Conservation (phyloP, 2,329 filamentous ascomycete species). For the Paracamarosporium sp. region DNA sequence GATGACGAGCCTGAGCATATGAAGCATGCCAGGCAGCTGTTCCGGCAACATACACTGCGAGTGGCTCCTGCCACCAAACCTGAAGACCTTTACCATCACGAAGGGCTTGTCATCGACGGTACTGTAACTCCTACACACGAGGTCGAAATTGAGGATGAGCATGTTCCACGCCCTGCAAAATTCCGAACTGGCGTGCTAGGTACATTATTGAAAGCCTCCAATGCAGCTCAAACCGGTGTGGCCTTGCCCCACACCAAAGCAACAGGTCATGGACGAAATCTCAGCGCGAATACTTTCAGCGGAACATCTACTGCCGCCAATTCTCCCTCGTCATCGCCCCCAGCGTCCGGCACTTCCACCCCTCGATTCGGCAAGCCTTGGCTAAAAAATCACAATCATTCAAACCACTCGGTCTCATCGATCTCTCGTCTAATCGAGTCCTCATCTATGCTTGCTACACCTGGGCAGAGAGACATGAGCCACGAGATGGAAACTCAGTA, state of each 20-base stretch:
- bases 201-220: slow-evolving; percentile 66
- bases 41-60: slow-evolving; percentile 41
- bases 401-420: slow-evolving; percentile 48
- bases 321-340: slow-evolving; percentile 48
- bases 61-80: slow-evolving; percentile 21
- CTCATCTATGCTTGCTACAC: slow-evolving; percentile 51
- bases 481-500: slow-evolving; percentile 51
- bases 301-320: slow-evolving; percentile 43
- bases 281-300: slow-evolving; percentile 37
- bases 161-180: slow-evolving; percentile 70
- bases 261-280: slow-evolving; percentile 30
- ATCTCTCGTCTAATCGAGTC: slow-evolving; percentile 54
- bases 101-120: slow-evolving; percentile 49
- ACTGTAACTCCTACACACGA: slow-evolving; percentile 57
- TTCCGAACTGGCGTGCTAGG: slow-evolving; percentile 78
- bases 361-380: slow-evolving; percentile 45
- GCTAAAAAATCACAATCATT: slow-evolving; percentile 38
- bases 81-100: slow-evolving; percentile 41
- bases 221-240: slow-evolving; percentile 14
- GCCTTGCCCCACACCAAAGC: slow-evolving; percentile 16
- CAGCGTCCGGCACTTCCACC: slow-evolving; percentile 51
- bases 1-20: slow-evolving; percentile 40
- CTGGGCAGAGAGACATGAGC: slow-evolving; percentile 49
- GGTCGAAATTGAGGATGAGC: slow-evolving; percentile 63
- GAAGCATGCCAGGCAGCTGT: slow-evolving; percentile 50